These are phyloP conservation scores for Aspergillus sp. DNA, from an alignment of 2,329 filamentous ascomycete genomes.

Conservation along the genomic window DNA sequence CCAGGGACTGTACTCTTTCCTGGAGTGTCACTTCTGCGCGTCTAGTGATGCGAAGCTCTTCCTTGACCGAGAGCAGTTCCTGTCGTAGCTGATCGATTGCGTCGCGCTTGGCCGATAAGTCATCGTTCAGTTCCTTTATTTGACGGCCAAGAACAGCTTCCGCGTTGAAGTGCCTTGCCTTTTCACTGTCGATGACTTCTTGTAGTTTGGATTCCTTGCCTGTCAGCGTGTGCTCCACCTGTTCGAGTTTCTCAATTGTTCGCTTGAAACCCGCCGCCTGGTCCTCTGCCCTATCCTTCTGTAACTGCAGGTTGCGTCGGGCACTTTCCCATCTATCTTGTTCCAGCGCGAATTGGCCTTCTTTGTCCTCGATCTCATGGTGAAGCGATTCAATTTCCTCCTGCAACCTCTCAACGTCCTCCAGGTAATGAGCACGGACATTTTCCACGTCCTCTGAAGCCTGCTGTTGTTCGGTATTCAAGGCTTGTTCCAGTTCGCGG, in stretches of 20 bases:
- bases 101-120: slow-evolving; percentile 69
- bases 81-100: slow-evolving; percentile 67
- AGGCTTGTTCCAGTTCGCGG: slow-evolving; percentile 53
- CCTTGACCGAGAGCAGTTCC: slow-evolving; percentile 68
- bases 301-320: slow-evolving; percentile 66
- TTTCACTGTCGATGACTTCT: slow-evolving; percentile 71
- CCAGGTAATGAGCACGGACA: slow-evolving; percentile 59
- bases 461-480: slow-evolving; percentile 61
- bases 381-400: slow-evolving; percentile 65
- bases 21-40: slow-evolving; percentile 65
- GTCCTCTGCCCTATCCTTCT: slow-evolving; percentile 70
- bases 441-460: slow-evolving; percentile 65
- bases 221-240: slow-evolving; percentile 69
- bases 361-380: slow-evolving; percentile 69
- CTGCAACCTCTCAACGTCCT: slow-evolving; percentile 59
- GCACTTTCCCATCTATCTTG: slow-evolving; percentile 74
- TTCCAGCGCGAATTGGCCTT: slow-evolving; percentile 71
- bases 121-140: slow-evolving; percentile 73
- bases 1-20: slow-evolving; percentile 69
- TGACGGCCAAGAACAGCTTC: slow-evolving; percentile 73
- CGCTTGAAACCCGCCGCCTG: slow-evolving; percentile 69
- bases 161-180: slow-evolving; percentile 72
- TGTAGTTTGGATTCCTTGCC: slow-evolving; percentile 70
- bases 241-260: slow-evolving; percentile 71
- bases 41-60: slow-evolving; percentile 71